Percentiles rank a stretch among this genome's conserved stretches.
Evolutionary conservation across 1,284 basidiomycete species (phyloP).

Genomic region (Singerocomus rubriflavus): DNA sequence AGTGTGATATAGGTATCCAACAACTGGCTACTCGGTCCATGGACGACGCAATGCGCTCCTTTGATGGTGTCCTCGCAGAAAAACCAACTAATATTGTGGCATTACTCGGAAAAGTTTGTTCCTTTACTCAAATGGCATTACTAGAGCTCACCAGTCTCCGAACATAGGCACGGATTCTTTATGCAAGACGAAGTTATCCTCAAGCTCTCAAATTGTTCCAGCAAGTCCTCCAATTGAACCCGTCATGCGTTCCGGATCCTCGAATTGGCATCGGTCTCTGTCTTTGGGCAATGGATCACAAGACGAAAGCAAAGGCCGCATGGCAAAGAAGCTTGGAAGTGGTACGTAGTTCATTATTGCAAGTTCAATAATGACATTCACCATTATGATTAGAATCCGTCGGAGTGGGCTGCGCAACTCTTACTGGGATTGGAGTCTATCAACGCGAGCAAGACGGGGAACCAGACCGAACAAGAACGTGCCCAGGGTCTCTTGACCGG

Average conservation of each 20-base stretch:
- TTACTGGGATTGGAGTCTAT: slow-evolving; percentile 82
- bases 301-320: slow-evolving; percentile 73
- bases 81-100: slow-evolving; percentile 84
- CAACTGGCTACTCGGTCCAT: slow-evolving; percentile 78
- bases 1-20: slow-evolving; percentile 57
- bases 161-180: slow-evolving; percentile 75
- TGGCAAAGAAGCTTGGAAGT: slow-evolving; percentile 86
- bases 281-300: slow-evolving; percentile 83
- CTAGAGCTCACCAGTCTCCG: background rate
- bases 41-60: slow-evolving; percentile 75
- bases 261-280: slow-evolving; percentile 92
- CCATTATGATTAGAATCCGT: slow-evolving; percentile 56
- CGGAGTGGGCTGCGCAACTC: slow-evolving; percentile 72
- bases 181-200: slow-evolving; percentile 72
- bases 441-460: slow-evolving; percentile 73
- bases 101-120: slow-evolving; percentile 67
- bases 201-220: slow-evolving; percentile 84
- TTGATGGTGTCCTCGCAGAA: slow-evolving; percentile 76
- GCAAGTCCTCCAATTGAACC: slow-evolving; percentile 73
- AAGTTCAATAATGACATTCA: background rate
- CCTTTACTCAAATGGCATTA: background rate
- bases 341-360: slow-evolving; percentile 44
- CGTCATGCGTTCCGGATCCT: slow-evolving; percentile 82
- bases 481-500: slow-evolving; percentile 54
- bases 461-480: slow-evolving; percentile 57